Conservation (phyloP, 1,284 basidiomycete species). For the Trichosporon sp. region DNA sequence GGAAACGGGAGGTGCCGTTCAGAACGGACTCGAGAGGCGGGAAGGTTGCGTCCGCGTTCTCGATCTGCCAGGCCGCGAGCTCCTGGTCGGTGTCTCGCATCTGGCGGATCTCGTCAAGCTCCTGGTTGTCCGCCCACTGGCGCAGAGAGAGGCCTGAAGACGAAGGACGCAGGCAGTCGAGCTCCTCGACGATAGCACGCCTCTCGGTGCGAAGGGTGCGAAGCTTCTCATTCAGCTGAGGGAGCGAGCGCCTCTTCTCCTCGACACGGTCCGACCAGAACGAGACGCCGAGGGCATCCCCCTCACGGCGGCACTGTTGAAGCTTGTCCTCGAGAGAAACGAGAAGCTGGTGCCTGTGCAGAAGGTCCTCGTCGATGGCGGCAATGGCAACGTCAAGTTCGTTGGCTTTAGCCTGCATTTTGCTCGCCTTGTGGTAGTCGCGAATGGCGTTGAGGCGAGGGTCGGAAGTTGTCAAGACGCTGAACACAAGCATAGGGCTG, state of each 20-base stretch:
- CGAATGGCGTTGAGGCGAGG: conserved; percentile 38
- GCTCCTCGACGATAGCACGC: conserved; percentile 23
- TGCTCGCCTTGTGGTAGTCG: conserved; percentile 37
- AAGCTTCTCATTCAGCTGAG: conserved; percentile 24
- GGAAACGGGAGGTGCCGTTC: conserved; percentile 11
- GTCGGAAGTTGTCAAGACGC: conserved; percentile 44
- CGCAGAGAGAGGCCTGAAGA: conserved; percentile 21
- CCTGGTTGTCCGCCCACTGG: conserved; percentile 23
- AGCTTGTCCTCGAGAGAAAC: conserved; percentile 36
- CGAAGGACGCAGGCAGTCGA: conserved; percentile 17
- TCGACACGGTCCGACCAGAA: conserved; percentile 38
- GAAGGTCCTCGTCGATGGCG: conserved; percentile 29
- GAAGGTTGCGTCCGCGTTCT: conserved; percentile 24
- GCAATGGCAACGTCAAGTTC: conserved; percentile 27
- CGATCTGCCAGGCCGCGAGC: conserved; percentile 36
- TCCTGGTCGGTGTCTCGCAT: conserved; percentile 29
- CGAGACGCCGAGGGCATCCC: conserved; percentile 29
- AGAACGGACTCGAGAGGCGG: conserved; percentile 39
- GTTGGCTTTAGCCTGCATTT: conserved; percentile 24
- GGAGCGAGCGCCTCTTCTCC: conserved; percentile 34
- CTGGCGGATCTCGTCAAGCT: conserved; percentile 9
- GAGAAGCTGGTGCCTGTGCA: conserved; percentile 30
- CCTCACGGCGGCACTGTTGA: conserved; percentile 18
- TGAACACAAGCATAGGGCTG: conserved; percentile 42
- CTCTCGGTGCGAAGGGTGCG: conserved; percentile 19